Evolutionary conservation across 148 eudicot genomes (phyloP), one percentile per base, ranked within the genome.

Genomic region (Rhododendron williamsianum): DNA sequence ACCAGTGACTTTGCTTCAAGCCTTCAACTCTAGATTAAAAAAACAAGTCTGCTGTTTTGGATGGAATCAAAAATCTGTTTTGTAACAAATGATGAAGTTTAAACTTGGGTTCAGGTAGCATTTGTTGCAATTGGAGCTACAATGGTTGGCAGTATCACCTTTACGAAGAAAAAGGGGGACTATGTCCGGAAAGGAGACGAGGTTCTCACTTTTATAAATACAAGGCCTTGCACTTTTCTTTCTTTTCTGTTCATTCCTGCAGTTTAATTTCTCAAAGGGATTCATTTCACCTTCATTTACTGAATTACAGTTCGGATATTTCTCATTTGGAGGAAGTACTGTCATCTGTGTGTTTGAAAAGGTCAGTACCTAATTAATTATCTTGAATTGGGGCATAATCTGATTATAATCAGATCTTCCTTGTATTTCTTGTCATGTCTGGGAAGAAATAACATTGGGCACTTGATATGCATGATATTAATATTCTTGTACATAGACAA

Each of bases 241-340:
- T 8, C 27, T 73, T 81, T 36, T 74, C 43, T 78, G 36, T 41
- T 58, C 13, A 3, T 85, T 81, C 35, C 33, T 54, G 11, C 15
- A 13, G 12, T 56, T n/a, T 25, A 36, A 51, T 48, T 84, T 67
- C 83, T 69, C 45, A 43, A 27, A 9, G n/a, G 33, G 5, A 27
- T 25, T 69, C 78, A 41, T 78, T 81, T 41, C 56, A 79, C 82
- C 18, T 52, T 56, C 25, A 6, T 84, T 81, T 54, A 33, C 51
- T 84, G 51, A 45, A 84, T 49, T 93, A 74, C 92, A 96, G 99
- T 91, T 95, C 87, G 99, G 99, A 76, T 95, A 96, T 87, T 96
- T 96, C 90, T 95, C 99, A 60, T 96, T 96, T 88, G 99, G 99
- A 84, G 99, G 99, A 87, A 96, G 99, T 91, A 96, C 99, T 63